phyloP scores from a whole-genome alignment of 805 yeast species.

The Zygotorulaspora florentina region DNA sequence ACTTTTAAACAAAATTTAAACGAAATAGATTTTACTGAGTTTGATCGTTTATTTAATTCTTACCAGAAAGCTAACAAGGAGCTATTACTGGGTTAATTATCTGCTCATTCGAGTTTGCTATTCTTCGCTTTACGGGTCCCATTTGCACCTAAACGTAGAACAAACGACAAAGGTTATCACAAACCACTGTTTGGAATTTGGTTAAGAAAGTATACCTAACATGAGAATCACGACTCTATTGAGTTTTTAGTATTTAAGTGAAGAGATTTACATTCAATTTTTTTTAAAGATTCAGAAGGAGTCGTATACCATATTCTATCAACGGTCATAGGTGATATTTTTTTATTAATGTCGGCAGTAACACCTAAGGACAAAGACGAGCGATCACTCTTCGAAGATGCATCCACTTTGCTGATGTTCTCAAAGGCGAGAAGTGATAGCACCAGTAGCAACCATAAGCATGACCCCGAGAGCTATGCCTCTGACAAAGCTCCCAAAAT shows the following conservation, averaged over 20 bases:
- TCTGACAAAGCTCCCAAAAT: constrained; percentile 2
- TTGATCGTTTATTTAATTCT: neutral
- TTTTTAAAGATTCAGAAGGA: neutral
- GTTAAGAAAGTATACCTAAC: neutral
- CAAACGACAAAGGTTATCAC: neutral
- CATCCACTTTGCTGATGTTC: constrained; percentile 57
- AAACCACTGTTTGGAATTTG: neutral
- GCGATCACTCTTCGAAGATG: constrained; percentile 47
- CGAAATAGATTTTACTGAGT: neutral
- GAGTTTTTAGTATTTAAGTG: neutral
- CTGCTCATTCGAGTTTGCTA: neutral
- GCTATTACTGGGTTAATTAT: neutral
- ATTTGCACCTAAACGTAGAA: neutral
- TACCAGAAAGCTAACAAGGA: neutral
- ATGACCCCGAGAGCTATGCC: neutral
- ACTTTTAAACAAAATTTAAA: neutral
- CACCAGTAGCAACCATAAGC: constrained; percentile 3
- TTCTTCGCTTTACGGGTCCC: neutral
- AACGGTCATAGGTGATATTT: neutral
- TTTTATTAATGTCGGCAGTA: neutral
- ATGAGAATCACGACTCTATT: neutral
- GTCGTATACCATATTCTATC: neutral
- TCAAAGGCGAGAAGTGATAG: constrained; percentile 38
- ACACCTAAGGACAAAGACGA: constrained; percentile 10
- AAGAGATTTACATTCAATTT: neutral